Base-by-base conservation (phyloP, 2,329 filamentous ascomycete genomes). In the Aureobasidium musti region DNA sequence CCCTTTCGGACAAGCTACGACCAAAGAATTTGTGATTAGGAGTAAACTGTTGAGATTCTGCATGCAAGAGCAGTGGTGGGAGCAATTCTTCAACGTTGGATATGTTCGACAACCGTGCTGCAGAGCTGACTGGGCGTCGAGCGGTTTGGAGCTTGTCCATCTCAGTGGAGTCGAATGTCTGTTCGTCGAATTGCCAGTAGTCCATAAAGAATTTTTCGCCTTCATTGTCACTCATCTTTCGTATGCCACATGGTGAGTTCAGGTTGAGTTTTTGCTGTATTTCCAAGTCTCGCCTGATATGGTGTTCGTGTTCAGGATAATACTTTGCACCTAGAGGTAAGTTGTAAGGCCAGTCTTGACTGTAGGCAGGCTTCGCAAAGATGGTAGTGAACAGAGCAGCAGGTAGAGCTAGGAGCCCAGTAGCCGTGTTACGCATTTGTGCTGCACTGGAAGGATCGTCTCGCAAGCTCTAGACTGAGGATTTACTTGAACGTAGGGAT, bases 201-300 rank as follows among this genome's bases (percentile, higher is more conserved):
- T 90, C 84, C 66, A 88, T 80, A 70, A 88, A 86, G 74, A 94
- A 89, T 82, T 91, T 95, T 74, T 91, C 89, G 68, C 85, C 85
- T 59, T 86, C 84, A 73, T 92, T 87, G 5, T 82, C 82, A 54
- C 86, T 82, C 85, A 93, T 91, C 74, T 92, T 92, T 74, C 85
- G 86, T 65, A 93, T 82, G 0, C 86, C 90, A 1, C 85, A 83
- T 0, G 89, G 89, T 30, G 66, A 14, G 14, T 13, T 30, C 5
- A 10, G 68, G 50, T 70, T 75, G 63, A 82, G 73, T 69, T 72
- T 76, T 70, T 78, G 76, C 69, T 76, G 76, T 47, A 78, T 75
- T 63, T 78, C 74, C 14, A 79, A 66, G n/a, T 77, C 76, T 37
- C 80, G 74, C 67, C 79, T 80, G 10, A 79, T 74, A 63, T 77